Percentiles rank a stretch among this genome's conserved stretches.
phyloP scores from a whole-genome alignment of 1,284 basidiomycete genomes.

The Moniliophthora roreri region DNA sequence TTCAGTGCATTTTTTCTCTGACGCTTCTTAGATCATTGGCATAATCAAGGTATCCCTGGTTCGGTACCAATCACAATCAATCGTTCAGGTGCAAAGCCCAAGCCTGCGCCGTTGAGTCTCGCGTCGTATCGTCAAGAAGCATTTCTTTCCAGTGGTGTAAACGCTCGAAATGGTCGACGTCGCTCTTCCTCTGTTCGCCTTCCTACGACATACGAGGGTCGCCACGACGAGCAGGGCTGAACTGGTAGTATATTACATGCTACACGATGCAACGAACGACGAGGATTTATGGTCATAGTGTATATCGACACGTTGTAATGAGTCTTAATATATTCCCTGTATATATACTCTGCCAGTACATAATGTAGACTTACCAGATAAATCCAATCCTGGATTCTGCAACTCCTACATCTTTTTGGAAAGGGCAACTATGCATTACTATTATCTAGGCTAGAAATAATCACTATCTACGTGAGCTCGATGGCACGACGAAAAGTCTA shows the following conservation, averaged over 20 bases:
- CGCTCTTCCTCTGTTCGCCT: background rate
- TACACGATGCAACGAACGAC: constrained; percentile 7
- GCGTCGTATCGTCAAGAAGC: constrained; percentile 58
- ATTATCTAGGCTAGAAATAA: too few relatives aligned
- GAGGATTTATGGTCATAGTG: too few relatives aligned
- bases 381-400: too few relatives aligned
- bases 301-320: too few relatives aligned
- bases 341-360: too few relatives aligned
- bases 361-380: too few relatives aligned
- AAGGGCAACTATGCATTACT: too few relatives aligned
- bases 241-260: background rate
- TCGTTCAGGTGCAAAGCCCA: constrained; percentile 32
- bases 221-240: background rate
- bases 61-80: constrained; percentile 65
- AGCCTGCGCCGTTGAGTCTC: constrained; percentile 32
- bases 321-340: too few relatives aligned
- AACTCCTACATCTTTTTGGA: too few relatives aligned
- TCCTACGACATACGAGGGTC: background rate
- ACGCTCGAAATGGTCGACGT: background rate
- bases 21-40: constrained; percentile 12
- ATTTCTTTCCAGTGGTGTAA: constrained; percentile 26
- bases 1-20: background rate
- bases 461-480: too few relatives aligned
- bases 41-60: constrained; percentile 30
- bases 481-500: too few relatives aligned